These are phyloP conservation scores for Pseudocercospora eumusae DNA, from an alignment of 2,329 filamentous ascomycete species.

Conservation along the genomic window DNA sequence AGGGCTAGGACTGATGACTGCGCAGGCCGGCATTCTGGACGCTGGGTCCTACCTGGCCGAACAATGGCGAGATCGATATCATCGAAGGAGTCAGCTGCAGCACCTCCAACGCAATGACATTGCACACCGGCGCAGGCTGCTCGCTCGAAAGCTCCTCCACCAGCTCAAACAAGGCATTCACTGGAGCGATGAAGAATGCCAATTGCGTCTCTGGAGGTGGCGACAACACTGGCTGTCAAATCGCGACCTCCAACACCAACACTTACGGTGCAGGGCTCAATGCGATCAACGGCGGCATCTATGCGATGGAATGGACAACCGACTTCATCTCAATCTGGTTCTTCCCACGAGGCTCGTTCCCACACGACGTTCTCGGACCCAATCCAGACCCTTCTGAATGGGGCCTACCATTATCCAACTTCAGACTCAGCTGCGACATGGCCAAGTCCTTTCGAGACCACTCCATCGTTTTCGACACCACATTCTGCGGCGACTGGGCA, in stretches of 20 bases:
- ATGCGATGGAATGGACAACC: slow-evolving; percentile 40
- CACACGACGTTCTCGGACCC: slow-evolving; percentile 46
- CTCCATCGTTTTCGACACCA: slow-evolving; percentile 66
- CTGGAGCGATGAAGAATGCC: slow-evolving; percentile 57
- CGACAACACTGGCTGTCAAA: slow-evolving; percentile 39
- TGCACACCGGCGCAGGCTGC: slow-evolving; percentile 42
- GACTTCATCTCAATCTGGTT: slow-evolving; percentile 40
- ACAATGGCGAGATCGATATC: slow-evolving; percentile 44
- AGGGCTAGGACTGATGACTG: background rate
- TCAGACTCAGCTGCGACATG: slow-evolving; percentile 50
- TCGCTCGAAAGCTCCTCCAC: slow-evolving; percentile 30
- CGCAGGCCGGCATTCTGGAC: slow-evolving; percentile 61
- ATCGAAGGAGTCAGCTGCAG: slow-evolving; percentile 45
- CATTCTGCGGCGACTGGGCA: slow-evolving; percentile 47
- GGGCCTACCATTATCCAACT: slow-evolving; percentile 65
- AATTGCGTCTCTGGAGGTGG: slow-evolving; percentile 47
- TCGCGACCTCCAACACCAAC: slow-evolving; percentile 52
- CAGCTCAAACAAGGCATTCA: slow-evolving; percentile 63
- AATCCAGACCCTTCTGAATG: slow-evolving; percentile 63
- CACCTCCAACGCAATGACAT: slow-evolving; percentile 39
- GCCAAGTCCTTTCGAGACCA: slow-evolving; percentile 40
- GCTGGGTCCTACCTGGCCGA: slow-evolving; percentile 59
- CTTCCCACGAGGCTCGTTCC: slow-evolving; percentile 42
- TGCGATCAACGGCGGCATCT: slow-evolving; percentile 49
- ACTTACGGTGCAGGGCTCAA: slow-evolving; percentile 43